Evolutionary conservation across 768 basidiomycete genomes (phyloP).

Genomic region (Boletus coccyginus): DNA sequence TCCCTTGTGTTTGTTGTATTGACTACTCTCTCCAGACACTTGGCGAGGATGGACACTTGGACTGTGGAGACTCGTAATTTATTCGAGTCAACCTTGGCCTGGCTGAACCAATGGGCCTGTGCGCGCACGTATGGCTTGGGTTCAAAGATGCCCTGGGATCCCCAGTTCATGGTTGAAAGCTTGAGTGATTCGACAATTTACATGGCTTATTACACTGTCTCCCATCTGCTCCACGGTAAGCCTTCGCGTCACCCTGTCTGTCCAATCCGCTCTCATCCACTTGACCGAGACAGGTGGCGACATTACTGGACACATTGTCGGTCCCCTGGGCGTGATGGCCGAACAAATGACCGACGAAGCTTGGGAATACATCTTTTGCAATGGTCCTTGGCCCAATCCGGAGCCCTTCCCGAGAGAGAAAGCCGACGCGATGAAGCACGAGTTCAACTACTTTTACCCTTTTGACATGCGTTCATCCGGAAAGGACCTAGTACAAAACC

Average conservation of each 20-base stretch:
- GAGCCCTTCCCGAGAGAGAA: slow-evolving; percentile 71
- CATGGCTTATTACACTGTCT: slow-evolving; percentile 96
- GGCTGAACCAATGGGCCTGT: slow-evolving; percentile 99
- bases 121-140: slow-evolving; percentile 97
- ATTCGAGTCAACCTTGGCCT: slow-evolving; percentile 88
- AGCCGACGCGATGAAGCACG: slow-evolving; percentile 80
- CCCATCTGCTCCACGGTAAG: slow-evolving; percentile 89
- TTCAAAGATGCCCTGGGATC: slow-evolving; percentile 95
- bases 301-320: slow-evolving; percentile 75
- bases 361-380: slow-evolving; percentile 91
- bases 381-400: slow-evolving; percentile 69
- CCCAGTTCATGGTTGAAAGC: slow-evolving; percentile 93
- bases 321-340: slow-evolving; percentile 79
- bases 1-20: slow-evolving; percentile 2
- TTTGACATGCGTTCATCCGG: slow-evolving; percentile 97
- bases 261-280: slow-evolving; percentile 8
- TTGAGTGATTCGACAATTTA: slow-evolving; percentile 98
- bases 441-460: slow-evolving; percentile 97
- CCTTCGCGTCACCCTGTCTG: too few relatives aligned
- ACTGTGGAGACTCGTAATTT: slow-evolving; percentile 86
- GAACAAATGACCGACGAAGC: slow-evolving; percentile 97
- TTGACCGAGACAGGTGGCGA: slow-evolving; percentile 48
- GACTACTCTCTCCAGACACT: slow-evolving; percentile 45
- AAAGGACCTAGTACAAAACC: slow-evolving; percentile 95
- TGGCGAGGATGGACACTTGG: slow-evolving; percentile 88